Conservation (phyloP, 345 rosid species). For the Melaleuca alternifolia region DNA sequence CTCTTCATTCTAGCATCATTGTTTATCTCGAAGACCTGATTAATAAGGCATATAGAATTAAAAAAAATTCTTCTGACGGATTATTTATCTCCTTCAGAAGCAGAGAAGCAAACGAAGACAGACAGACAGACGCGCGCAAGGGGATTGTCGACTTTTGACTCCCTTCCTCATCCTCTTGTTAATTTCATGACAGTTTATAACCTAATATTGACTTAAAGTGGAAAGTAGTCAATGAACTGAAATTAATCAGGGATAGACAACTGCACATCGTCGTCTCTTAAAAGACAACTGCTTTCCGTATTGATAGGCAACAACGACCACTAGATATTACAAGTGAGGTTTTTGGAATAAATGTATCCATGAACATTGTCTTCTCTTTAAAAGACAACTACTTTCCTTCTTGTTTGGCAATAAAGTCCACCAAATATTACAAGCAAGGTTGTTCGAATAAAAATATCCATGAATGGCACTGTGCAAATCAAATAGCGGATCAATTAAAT, state of each 20-base stretch:
- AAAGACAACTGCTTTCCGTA: background rate
- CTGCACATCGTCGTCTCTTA: background rate
- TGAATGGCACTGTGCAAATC: background rate
- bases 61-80: background rate
- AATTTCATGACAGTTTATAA: background rate
- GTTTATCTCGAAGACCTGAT: slow-evolving; percentile 68
- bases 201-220: background rate
- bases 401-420: background rate
- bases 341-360: background rate
- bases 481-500: background rate
- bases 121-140: no score
- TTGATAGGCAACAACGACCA: background rate
- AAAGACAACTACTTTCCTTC: no score
- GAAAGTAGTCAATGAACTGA: background rate
- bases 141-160: background rate
- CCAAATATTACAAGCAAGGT: background rate
- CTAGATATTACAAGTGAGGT: background rate
- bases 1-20: slow-evolving; percentile 95
- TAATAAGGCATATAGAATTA: background rate
- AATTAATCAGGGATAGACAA: background rate
- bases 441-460: background rate
- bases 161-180: background rate
- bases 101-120: background rate
- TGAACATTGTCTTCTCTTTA: no score
- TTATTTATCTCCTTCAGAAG: background rate